phyloP scores from a whole-genome alignment of 495 filamentous ascomycete genomes.

The Xylaria bambusicola region DNA sequence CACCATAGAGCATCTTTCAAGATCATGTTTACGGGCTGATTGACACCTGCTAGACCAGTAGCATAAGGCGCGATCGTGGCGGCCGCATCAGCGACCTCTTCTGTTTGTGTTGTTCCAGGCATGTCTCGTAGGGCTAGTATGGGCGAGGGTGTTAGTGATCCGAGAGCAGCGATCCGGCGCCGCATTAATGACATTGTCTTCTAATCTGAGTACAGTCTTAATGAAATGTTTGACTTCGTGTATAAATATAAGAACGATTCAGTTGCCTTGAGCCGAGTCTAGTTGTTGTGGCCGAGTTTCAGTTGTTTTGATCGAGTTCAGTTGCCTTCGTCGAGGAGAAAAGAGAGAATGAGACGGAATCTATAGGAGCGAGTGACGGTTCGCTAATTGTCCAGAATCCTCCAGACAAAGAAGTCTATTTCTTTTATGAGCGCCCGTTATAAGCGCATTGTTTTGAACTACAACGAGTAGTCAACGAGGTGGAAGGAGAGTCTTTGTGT shows the following conservation, averaged over 20 bases:
- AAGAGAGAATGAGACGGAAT: constrained; percentile 24
- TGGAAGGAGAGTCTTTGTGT: constrained; percentile 26
- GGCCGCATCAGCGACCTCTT: constrained; percentile 15
- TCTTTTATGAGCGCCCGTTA: constrained; percentile 19
- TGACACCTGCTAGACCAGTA: constrained; percentile 53
- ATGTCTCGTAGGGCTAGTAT: constrained; percentile 31
- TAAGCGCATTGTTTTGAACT: constrained; percentile 32
- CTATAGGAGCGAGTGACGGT: constrained; percentile 23
- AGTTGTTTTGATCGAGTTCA: no score
- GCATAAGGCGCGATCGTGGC: constrained; percentile 50
- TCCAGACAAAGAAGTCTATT: constrained; percentile 26
- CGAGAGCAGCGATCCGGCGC: constrained; percentile 35
- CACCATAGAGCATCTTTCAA: constrained; percentile 53
- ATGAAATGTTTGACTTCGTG: constrained; percentile 12
- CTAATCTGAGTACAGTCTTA: constrained; percentile 6
- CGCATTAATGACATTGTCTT: constrained; percentile 31
- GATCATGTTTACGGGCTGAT: constrained; percentile 49
- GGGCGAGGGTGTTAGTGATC: constrained; percentile 25
- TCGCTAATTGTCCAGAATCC: constrained; percentile 22
- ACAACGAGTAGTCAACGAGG: constrained; percentile 19
- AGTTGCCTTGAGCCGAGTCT: constrained; percentile 15
- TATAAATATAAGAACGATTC: constrained; percentile 14
- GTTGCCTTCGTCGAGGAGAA: no score
- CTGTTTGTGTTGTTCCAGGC: constrained; percentile 17
- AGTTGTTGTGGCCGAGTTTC: no score